Evolutionary conservation across 2,329 filamentous ascomycete genomes (phyloP), one percentile per base, ranked within the genome.

Genomic region (Colletotrichum musicola): DNA sequence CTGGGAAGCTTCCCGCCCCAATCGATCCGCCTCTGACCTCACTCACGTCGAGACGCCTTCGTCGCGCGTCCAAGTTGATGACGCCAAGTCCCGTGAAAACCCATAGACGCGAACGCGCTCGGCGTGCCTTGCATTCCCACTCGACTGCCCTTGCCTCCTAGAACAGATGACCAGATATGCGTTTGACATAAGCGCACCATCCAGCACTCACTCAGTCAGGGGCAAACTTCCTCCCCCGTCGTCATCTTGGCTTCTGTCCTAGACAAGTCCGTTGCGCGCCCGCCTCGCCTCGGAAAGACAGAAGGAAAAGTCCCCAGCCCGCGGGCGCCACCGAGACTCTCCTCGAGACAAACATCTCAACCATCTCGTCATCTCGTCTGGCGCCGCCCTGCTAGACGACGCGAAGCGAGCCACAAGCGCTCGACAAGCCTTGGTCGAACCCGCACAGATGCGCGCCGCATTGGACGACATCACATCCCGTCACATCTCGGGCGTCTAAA

Each of bases 41-140:
- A 62, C 30, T 35, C 30, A 35, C 30, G 30, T 35, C 30, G 30
- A 35, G 30, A 35, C 30, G 30, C 30, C 30, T 9, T 35, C 30
- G 30, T 10, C 4, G 30, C 20, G 49, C 50, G 38, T 13, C 20
- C 27, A 49, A 35, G 30, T 40, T 13, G 22, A 56, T 62, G 58
- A 50, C 58, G 64, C 51, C 58, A 10, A 35, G 30, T 62, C 30
- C 49, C 38, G 35, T 4, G 35, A 25, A 18, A 53, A 38, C 27
- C 30, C 54, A 53, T 40, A 25, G 62, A 62, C 63, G 49, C 56
- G 49, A 66, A 55, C 63, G 57, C 56, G 49, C 62, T 61, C 27
- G 38, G 46, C 59, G 51, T 56, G 49, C 49, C 58, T 50, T 40
- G 50, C 59, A 56, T 30, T 30, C 42, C 27, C 44, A 44, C 42